These are phyloP conservation scores for Chondrostereum purpureum DNA, from an alignment of 1,284 basidiomycete species.

Conservation along the genomic window DNA sequence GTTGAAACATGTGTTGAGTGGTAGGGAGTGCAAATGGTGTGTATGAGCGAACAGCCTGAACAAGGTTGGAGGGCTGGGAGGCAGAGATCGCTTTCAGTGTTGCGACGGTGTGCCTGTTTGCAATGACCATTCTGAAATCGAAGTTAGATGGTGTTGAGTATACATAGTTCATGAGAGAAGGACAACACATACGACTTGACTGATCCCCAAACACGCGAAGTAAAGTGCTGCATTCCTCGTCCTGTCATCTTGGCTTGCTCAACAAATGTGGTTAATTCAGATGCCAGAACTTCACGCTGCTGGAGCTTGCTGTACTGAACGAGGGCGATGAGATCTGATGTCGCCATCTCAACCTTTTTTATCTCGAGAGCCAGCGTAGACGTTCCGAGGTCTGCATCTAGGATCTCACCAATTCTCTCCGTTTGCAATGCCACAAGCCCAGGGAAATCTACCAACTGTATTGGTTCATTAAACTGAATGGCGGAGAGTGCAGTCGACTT, in stretches of 20 bases:
- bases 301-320: constrained; percentile 32
- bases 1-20: constrained; percentile 1
- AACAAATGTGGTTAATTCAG: constrained; percentile 27
- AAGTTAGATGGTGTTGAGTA: neutral
- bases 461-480: neutral
- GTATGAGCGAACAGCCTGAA: constrained; percentile 24
- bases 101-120: constrained; percentile 32
- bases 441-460: neutral
- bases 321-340: constrained; percentile 33
- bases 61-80: constrained; percentile 17
- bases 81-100: constrained; percentile 23
- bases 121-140: constrained; percentile 28
- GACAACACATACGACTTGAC: constrained; percentile 31
- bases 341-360: constrained; percentile 40
- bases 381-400: neutral
- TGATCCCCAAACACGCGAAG: constrained; percentile 30
- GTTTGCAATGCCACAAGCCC: neutral
- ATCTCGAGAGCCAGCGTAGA: constrained; percentile 30
- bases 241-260: constrained; percentile 30
- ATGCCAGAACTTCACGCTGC: constrained; percentile 29
- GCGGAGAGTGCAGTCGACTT: neutral
- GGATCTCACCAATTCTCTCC: neutral
- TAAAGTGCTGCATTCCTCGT: constrained; percentile 29
- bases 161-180: constrained; percentile 35
- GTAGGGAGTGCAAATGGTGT: constrained; percentile 5